Conservation (phyloP, 2,329 filamentous ascomycete species). For the Penicillium sp. region DNA sequence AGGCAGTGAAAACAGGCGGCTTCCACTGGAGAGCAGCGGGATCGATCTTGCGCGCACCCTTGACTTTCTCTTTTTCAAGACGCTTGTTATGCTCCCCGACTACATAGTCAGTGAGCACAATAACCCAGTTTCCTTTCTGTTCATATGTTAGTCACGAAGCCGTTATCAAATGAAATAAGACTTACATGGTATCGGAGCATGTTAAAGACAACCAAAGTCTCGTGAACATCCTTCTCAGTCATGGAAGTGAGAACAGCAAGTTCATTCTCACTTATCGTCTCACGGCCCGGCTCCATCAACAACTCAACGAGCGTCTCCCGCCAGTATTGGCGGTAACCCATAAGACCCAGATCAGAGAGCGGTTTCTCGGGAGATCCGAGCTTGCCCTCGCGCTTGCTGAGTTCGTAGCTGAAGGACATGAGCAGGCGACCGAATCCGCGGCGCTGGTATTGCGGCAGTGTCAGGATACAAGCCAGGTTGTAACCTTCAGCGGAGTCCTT, state of each 20-base stretch:
- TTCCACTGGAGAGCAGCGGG: constrained; percentile 85
- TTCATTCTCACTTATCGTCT: constrained; percentile 73
- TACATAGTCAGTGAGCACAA: constrained; percentile 83
- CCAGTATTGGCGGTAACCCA: constrained; percentile 97
- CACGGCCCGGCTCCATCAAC: constrained; percentile 69
- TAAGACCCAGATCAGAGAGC: constrained; percentile 83
- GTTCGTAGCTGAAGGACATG: constrained; percentile 96
- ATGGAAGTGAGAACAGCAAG: constrained; percentile 79
- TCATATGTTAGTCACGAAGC: constrained; percentile 15
- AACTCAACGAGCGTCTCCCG: constrained; percentile 89
- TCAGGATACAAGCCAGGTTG: constrained; percentile 97
- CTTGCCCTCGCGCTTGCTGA: constrained; percentile 92
- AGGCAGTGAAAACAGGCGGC: constrained; percentile 88
- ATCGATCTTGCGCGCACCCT: constrained; percentile 72
- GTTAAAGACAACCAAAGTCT: constrained; percentile 88
- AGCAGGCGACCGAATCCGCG: constrained; percentile 90
- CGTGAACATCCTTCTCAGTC: constrained; percentile 96
- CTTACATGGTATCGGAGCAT: constrained; percentile 84
- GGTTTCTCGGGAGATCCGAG: constrained; percentile 96
- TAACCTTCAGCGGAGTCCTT: constrained; percentile 96
- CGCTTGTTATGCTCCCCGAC: constrained; percentile 67
- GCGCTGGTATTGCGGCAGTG: constrained; percentile 90
- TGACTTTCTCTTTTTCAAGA: constrained; percentile 75
- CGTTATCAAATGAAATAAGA: constrained; percentile 4
- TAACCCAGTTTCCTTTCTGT: constrained; percentile 87